phyloP scores from a whole-genome alignment of 179 eudicot genomes.

The Amaranthus tricolor region DNA sequence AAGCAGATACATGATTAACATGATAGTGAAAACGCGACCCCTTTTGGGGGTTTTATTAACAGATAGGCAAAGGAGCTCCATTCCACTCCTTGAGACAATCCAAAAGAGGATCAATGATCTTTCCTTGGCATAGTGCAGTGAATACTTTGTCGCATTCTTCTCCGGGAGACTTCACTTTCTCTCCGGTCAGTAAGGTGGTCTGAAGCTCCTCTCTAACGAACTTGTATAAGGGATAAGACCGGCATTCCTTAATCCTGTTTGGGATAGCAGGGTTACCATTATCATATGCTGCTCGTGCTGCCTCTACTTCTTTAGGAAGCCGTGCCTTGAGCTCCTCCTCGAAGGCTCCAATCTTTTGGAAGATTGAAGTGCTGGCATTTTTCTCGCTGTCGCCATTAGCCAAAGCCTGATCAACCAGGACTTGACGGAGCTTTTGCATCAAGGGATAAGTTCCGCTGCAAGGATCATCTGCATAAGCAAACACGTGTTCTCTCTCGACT shows the following conservation, averaged over 20 bases:
- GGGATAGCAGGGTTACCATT: constrained; percentile 18
- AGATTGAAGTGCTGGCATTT: constrained; percentile 33
- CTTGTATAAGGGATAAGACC: constrained; percentile 38
- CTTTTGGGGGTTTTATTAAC: not conserved
- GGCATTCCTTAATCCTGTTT: constrained; percentile 32
- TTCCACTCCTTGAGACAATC: constrained; percentile 45
- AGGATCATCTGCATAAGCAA: constrained; percentile 46
- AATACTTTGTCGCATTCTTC: constrained; percentile 40
- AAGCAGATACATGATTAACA: no score
- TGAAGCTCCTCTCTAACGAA: constrained; percentile 33
- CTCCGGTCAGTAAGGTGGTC: constrained; percentile 31
- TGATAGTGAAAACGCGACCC: no score
- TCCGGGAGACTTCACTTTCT: constrained; percentile 28
- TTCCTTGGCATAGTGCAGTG: constrained; percentile 32
- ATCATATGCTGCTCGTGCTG: constrained; percentile 27
- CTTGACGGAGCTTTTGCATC: constrained; percentile 54
- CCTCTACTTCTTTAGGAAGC: constrained; percentile 51
- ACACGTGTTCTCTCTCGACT: constrained; percentile 48
- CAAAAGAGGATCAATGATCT: constrained; percentile 38
- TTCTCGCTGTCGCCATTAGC: constrained; percentile 42
- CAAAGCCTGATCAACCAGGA: constrained; percentile 53
- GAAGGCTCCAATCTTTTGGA: constrained; percentile 51
- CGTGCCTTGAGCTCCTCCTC: constrained; percentile 49
- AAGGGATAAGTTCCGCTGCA: constrained; percentile 50
- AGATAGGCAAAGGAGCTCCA: constrained; percentile 33